Evolutionary conservation across 2,329 filamentous ascomycete genomes (phyloP), one percentile per base, ranked within the genome.

Genomic region (Colletotrichum sidae): DNA sequence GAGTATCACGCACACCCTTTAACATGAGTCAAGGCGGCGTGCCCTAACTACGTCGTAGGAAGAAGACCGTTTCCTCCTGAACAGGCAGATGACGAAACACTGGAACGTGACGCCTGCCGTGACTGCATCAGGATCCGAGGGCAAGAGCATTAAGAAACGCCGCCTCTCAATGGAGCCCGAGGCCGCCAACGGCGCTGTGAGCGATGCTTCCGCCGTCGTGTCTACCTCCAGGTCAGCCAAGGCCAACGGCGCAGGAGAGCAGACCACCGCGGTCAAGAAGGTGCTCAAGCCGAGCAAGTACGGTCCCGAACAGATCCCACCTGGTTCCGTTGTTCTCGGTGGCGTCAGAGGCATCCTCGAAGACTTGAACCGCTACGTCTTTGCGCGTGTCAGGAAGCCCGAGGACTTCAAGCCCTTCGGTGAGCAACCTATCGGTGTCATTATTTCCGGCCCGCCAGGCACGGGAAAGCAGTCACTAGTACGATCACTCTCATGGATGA

Each of bases 381-480:
- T 67, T 50, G 55, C 60, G n/a, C 60, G 60, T 4, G 13, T 44
- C 8, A 17, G 47, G 17, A 55, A 52, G 33, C 58, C 66, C 3
- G 61, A 64, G 25, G 58, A 66, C 7, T 63, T 56, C 49, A 25
- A 37, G 2, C 44, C 44, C 46, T 67, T 55, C 12, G 63, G 59
- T 15, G 56, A 67, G 35, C 56, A 62, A 41, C 89, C 90, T 3
- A 84, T 89, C 34, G 92, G 92, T 54, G 88, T 96, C 13, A 77
- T 96, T 3, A 79, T 96, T 2, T 91, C 94, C 70, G 93, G 93
- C 0, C 93, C 93, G 0, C 88, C 91, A 1, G 92, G 92, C 15
- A 93, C 91, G 68, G 93, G 93, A 68, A 96, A 96, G 76, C 93
- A 89, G 0, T 89, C 92, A 75, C 86, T 95, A 51, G 88, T 92